Base-by-base conservation (phyloP, 345 rosid species). In the Corymbia maculata region DNA sequence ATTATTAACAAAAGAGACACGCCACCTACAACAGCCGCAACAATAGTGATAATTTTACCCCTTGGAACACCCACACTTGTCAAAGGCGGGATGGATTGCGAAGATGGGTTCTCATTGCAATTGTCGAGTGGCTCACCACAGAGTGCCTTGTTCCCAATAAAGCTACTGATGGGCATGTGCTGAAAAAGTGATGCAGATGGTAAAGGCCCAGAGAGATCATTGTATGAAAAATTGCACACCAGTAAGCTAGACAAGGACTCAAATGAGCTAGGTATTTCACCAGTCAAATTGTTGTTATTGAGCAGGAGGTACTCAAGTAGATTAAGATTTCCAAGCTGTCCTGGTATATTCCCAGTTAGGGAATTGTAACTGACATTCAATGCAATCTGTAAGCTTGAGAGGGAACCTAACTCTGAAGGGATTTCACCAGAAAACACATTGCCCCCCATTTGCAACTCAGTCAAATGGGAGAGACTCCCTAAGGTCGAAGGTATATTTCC, bases 361-460 rank as follows among this genome's bases (percentile, higher is more conserved):
- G 90, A 90, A 66, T 98, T 98, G 89, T 93, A 92, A 90, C 99
- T 98, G 88, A 98, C 94, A 91, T 98, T 98, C 96, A 98, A 87
- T 28, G 98, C 98, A 87, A 98, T 98, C 90, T 97, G 99, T 91
- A 98, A 92, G 93, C 99, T 93, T 8, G 96, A 95, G 87, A 98
- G 96, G 45, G 66, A 88, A 88, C 99, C 99, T 79, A 98, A 90
- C 90, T 95, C 93, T n/a, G 92, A 91, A 5, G 98, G 99, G 88
- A 98, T 95, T 68, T 86, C 89, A 45, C 98, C 97, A 5, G 96
- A 96, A 89, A 98, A 95, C 89, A 91, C 86, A 90, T 98, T 98
- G 86, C 97, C 97, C 52, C 99, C 99, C 99, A 98, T 96, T 90
- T 97, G 98, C 86, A 98, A 89, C 93, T 97, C 98, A 2, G 96